A percentile compares a stretch with the other conserved stretches of the same genome.
phyloP scores from a whole-genome alignment of 2,329 filamentous ascomycete genomes.

The Chaetomiaceae sp. region DNA sequence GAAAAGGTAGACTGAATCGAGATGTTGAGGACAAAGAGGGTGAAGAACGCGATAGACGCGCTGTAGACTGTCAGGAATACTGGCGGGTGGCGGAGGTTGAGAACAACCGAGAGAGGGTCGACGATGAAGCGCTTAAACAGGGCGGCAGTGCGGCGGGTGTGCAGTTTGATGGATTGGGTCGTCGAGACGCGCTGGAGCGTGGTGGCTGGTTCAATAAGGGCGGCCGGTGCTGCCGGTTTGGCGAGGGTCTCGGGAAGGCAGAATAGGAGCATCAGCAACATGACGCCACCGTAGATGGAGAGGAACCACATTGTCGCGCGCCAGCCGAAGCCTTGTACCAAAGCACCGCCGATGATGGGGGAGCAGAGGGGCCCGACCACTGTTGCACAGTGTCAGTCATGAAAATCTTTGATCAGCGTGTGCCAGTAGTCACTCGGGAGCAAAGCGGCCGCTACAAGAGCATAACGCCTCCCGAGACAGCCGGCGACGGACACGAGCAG shows the following conservation, averaged over 20 bases:
- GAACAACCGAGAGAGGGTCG: slow-evolving; percentile 67
- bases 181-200: slow-evolving; percentile 52
- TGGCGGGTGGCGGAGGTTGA: slow-evolving; percentile 69
- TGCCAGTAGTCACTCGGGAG: too few relatives aligned
- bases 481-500: too few relatives aligned
- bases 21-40: slow-evolving; percentile 74
- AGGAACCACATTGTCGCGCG: slow-evolving; percentile 75
- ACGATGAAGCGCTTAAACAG: slow-evolving; percentile 59
- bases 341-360: slow-evolving; percentile 69
- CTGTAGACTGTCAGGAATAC: slow-evolving; percentile 71
- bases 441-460: too few relatives aligned
- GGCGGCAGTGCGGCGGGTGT: slow-evolving; percentile 49
- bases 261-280: slow-evolving; percentile 54
- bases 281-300: slow-evolving; percentile 60
- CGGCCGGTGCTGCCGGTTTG: slow-evolving; percentile 14
- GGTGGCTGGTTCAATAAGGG: slow-evolving; percentile 16
- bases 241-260: slow-evolving; percentile 63
- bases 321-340: slow-evolving; percentile 69
- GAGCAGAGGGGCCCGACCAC: slow-evolving; percentile 69
- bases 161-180: slow-evolving; percentile 55
- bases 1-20: slow-evolving; percentile 68
- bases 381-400: too few relatives aligned
- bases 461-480: too few relatives aligned
- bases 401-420: too few relatives aligned
- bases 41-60: slow-evolving; percentile 69